A percentile compares a stretch with the other conserved stretches of the same genome.
These are phyloP conservation scores for Cladosporium sp. DNA, from an alignment of 2,329 filamentous ascomycete genomes.

Conservation along the genomic window DNA sequence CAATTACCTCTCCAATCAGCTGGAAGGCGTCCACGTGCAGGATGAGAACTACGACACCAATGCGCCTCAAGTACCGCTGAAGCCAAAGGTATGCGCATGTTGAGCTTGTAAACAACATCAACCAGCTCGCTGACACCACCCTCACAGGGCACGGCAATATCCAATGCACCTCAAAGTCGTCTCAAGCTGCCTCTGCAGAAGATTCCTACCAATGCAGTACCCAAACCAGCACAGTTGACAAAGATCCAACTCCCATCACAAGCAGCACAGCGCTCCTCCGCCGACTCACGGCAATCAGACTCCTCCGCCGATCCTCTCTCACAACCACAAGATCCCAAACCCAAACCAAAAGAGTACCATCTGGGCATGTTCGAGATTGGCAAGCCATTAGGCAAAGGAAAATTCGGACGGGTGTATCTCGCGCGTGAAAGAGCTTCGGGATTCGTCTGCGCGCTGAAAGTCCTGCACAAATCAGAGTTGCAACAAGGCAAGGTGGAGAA, in stretches of 20 bases:
- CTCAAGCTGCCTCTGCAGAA: slow-evolving; percentile 75
- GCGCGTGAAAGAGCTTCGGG: slow-evolving; percentile 73
- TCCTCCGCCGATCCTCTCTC: slow-evolving; percentile 34
- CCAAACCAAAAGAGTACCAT: slow-evolving; percentile 61
- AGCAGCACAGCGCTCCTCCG: slow-evolving; percentile 43
- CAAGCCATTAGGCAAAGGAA: slow-evolving; percentile 78
- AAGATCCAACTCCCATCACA: slow-evolving; percentile 66
- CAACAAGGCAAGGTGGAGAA: slow-evolving; percentile 79
- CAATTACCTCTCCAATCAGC: slow-evolving; percentile 75
- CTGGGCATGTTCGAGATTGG: slow-evolving; percentile 94
- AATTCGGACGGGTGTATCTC: slow-evolving; percentile 82
- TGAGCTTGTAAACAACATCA: background rate
- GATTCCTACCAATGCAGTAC: slow-evolving; percentile 67
- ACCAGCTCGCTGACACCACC: background rate
- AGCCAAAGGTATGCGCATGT: background rate
- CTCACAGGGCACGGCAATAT: background rate
- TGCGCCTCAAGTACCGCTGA: slow-evolving; percentile 36
- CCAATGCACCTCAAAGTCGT: slow-evolving; percentile 49
- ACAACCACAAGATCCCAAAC: slow-evolving; percentile 29
- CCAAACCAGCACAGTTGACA: slow-evolving; percentile 45
- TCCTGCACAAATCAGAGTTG: slow-evolving; percentile 78
- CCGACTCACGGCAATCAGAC: slow-evolving; percentile 30
- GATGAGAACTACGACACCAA: slow-evolving; percentile 72
- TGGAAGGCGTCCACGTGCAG: slow-evolving; percentile 84
- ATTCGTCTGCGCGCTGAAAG: slow-evolving; percentile 83